These are phyloP conservation scores for Talaromyces nanjingensis DNA, from an alignment of 495 filamentous ascomycete genomes.

Conservation along the genomic window DNA sequence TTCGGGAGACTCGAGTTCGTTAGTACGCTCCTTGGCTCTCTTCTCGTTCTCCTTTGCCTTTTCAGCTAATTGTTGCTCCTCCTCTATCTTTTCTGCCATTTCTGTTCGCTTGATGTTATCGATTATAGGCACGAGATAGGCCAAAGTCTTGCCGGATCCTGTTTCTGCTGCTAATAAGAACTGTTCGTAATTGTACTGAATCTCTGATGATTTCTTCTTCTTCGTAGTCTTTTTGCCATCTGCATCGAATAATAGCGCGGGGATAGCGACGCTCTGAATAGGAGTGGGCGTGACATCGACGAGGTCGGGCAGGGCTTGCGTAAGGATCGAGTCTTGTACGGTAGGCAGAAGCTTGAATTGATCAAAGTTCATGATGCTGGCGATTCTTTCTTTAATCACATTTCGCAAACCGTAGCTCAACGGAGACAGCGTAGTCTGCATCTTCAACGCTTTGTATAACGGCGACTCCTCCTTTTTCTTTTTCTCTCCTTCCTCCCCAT, in stretches of 20 bases:
- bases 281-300: slow-evolving; percentile 71
- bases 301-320: slow-evolving; percentile 65
- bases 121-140: slow-evolving; percentile 76
- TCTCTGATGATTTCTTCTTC: slow-evolving; percentile 19
- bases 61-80: slow-evolving; percentile 43
- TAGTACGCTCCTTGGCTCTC: slow-evolving; percentile 39
- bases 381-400: slow-evolving; percentile 61
- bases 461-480: slow-evolving; percentile 35
- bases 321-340: slow-evolving; percentile 63
- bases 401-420: slow-evolving; percentile 66
- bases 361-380: slow-evolving; percentile 67
- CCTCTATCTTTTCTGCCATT: slow-evolving; percentile 47
- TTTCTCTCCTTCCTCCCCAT: slow-evolving; percentile 19
- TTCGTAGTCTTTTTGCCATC: slow-evolving; percentile 19
- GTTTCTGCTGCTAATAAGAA: slow-evolving; percentile 93
- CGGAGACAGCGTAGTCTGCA: slow-evolving; percentile 72
- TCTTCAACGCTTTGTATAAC: slow-evolving; percentile 81
- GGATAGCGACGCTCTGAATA: slow-evolving; percentile 82
- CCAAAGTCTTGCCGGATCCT: slow-evolving; percentile 91
- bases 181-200: slow-evolving; percentile 49
- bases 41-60: slow-evolving; percentile 41
- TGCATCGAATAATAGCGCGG: slow-evolving; percentile 54
- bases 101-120: slow-evolving; percentile 80
- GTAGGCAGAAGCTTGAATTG: slow-evolving; percentile 66
- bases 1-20: slow-evolving; percentile 48